These are phyloP conservation scores for Rutstroemia sydowiana DNA, from an alignment of 2,329 filamentous ascomycete species.

Conservation along the genomic window DNA sequence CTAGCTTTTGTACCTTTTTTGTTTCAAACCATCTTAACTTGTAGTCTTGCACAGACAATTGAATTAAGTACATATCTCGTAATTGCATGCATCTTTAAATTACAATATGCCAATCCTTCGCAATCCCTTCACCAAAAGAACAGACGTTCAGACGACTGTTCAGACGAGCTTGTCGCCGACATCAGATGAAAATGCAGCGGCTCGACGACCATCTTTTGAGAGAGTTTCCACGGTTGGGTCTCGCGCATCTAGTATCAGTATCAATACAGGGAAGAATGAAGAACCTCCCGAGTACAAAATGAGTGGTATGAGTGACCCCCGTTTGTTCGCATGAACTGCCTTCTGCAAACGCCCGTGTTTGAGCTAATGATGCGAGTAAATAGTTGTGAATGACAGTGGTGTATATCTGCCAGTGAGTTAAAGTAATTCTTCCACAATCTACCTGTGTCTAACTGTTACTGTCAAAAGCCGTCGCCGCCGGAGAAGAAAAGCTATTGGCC, in stretches of 20 bases:
- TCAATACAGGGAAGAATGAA: conserved; percentile 51
- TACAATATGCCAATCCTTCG: conserved; percentile 34
- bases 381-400: conserved; percentile 93
- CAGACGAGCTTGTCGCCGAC: conserved; percentile 19
- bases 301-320: conserved; percentile 53
- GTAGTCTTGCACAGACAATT: conserved; percentile 5
- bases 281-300: conserved; percentile 71
- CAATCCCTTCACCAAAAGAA: conserved; percentile 61
- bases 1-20: not conserved
- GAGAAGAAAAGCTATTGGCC: conserved; percentile 80
- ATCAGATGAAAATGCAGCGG: conserved; percentile 45
- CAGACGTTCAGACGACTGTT: conserved; percentile 31
- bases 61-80: conserved; percentile 4
- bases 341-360: not conserved
- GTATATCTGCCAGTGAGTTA: conserved; percentile 79
- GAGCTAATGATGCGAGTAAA: conserved; percentile 14
- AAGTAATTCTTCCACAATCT: not conserved
- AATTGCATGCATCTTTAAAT: not conserved
- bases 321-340: not conserved
- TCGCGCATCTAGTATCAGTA: conserved; percentile 54
- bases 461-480: conserved; percentile 75
- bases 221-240: conserved; percentile 56
- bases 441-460: conserved; percentile 25
- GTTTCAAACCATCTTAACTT: not conserved
- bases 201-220: conserved; percentile 47